phyloP scores from a whole-genome alignment of 208 protist genomes.

The Crithidia fasciculata region DNA sequence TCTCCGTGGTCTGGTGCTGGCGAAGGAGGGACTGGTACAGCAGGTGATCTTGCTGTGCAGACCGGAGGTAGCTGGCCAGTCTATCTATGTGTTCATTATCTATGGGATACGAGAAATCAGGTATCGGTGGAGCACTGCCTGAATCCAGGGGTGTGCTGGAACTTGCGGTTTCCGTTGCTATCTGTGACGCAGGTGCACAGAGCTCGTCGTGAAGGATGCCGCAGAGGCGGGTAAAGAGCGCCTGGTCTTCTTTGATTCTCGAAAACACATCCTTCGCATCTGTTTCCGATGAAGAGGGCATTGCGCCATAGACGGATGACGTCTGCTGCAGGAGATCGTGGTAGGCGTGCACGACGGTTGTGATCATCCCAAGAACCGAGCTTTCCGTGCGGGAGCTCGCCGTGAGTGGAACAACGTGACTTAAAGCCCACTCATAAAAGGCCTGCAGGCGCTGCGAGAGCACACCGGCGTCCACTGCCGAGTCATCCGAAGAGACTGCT shows the following conservation, averaged over 20 bases:
- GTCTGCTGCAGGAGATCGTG: slow-evolving; percentile 2
- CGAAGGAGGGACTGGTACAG: not conserved
- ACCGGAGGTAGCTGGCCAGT: not conserved
- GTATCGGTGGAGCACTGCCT: too few species aligned
- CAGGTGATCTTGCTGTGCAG: not conserved
- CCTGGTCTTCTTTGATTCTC: not conserved
- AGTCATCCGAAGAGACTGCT: not conserved
- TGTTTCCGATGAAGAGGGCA: not conserved
- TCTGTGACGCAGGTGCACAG: not conserved
- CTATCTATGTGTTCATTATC: not conserved
- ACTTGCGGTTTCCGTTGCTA: not conserved
- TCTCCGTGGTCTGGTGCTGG: not conserved
- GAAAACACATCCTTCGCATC: not conserved
- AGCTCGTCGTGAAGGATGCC: not conserved
- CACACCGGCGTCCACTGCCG: not conserved
- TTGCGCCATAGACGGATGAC: not conserved
- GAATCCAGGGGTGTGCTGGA: too few species aligned
- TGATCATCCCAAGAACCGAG: slow-evolving; percentile 19
- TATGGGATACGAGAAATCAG: not conserved
- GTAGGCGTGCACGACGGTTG: slow-evolving; percentile 14
- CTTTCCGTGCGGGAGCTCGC: not conserved
- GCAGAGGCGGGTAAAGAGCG: not conserved
- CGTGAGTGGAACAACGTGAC: slow-evolving; percentile 10
- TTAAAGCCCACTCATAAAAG: slow-evolving; percentile 24
- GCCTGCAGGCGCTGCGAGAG: slow-evolving; percentile 16